Base-by-base conservation (phyloP, 2,329 filamentous ascomycete species). In the Lecanicillium sp. region DNA sequence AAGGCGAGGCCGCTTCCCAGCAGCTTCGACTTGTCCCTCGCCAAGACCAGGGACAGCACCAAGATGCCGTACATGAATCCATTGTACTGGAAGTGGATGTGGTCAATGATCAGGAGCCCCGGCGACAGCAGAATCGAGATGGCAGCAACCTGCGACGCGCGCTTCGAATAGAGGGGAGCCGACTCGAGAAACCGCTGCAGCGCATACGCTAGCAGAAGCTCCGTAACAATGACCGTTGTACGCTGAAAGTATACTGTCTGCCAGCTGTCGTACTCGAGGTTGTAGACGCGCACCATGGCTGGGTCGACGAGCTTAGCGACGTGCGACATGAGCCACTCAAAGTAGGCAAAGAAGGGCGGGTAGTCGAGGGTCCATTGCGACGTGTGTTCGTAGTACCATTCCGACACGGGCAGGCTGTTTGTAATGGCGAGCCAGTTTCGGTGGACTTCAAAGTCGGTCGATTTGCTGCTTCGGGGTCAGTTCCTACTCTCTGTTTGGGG, bases 301-400 rank as follows among this genome's bases (percentile, higher is more conserved):
- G 85, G 79, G 57, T 98, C 89, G 46, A 79, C 72, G 56, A 85
- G 77, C 47, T 71, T 76, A 18, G 89, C 92, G 42, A 80, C 69
- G 53, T 92, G 85, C 33, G 90, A 92, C 52, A 98, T 72, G 32
- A 80, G 59, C 87, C 87, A 97, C 71, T 98, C 92, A 65, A 97
- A 96, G 59, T 85, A 89, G 50, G 92, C 92, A 57, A 98, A 98
- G 66, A 97, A 96, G 7, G 92, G 92, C 22, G 92, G 92, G 59
- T 98, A 98, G 66, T 98, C 92, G 55, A 98, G 81, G 0, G 92
- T 98, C 92, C 92, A 98, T 87, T 97, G 87, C 43, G 92, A 98
- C 2, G 89, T 95, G 66, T 89, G 84, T 71, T 98, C 92, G 57
- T 83, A 89, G 65, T 98, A 98, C 92, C 92, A 98, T 50, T 94